Conservation (phyloP, 2,329 filamentous ascomycete species). For the Phialemonium atrogriseum region DNA sequence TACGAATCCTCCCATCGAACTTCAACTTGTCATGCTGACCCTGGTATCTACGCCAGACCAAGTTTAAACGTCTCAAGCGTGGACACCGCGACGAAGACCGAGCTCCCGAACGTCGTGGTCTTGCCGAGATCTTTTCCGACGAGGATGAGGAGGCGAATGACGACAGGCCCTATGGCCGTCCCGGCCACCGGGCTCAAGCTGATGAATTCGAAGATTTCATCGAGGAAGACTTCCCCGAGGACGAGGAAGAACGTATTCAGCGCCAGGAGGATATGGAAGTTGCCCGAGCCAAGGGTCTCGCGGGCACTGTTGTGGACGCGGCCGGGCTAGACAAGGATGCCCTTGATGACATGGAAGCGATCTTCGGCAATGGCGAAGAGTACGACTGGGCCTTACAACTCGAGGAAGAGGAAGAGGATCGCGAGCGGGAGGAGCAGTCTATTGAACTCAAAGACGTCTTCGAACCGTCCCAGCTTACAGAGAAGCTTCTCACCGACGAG, state of each 20-base stretch:
- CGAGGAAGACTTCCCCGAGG: slow-evolving; percentile 86
- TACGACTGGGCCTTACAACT: slow-evolving; percentile 90
- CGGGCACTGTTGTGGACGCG: slow-evolving; percentile 64
- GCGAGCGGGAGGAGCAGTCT: slow-evolving; percentile 69
- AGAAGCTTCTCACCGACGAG: slow-evolving; percentile 91
- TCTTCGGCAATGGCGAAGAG: slow-evolving; percentile 92
- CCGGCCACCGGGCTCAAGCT: slow-evolving; percentile 49
- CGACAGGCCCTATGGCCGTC: slow-evolving; percentile 41
- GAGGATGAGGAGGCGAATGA: slow-evolving; percentile 72
- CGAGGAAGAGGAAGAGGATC: slow-evolving; percentile 78
- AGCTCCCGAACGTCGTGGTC: slow-evolving; percentile 56
- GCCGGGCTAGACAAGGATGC: slow-evolving; percentile 85
- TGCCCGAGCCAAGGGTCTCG: slow-evolving; percentile 65
- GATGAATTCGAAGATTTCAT: slow-evolving; percentile 96
- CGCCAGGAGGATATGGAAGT: slow-evolving; percentile 84
- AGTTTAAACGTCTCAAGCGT: slow-evolving; percentile 94
- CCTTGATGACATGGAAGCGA: slow-evolving; percentile 90
- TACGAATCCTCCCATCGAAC: slow-evolving; percentile 29
- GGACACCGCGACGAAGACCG: slow-evolving; percentile 69
- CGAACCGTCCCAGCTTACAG: slow-evolving; percentile 87
- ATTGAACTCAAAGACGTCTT: slow-evolving; percentile 97
- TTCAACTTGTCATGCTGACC: slow-evolving; percentile 3
- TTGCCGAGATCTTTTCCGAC: slow-evolving; percentile 92
- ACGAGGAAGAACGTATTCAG: slow-evolving; percentile 68
- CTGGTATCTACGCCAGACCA: slow-evolving; percentile 53